A percentile compares a stretch with the other conserved stretches of the same genome.
Evolutionary conservation across 2,329 filamentous ascomycete species (phyloP).

Genomic region (Lanzia echinophila): DNA sequence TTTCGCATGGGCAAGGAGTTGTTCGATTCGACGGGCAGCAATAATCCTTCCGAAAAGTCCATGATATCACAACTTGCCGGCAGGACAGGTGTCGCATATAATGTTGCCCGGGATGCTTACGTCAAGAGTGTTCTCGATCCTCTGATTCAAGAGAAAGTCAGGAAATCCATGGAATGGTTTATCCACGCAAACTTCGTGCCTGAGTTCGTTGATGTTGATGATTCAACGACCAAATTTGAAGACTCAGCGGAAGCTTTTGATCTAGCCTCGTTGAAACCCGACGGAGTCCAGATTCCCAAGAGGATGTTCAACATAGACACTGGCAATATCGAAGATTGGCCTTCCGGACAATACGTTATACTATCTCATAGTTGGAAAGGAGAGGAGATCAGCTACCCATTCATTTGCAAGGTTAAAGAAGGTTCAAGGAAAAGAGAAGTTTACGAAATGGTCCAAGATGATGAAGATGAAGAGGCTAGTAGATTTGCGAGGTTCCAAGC

Average conservation of each 20-base stretch:
- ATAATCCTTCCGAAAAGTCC: constrained; percentile 11
- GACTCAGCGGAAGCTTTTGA: constrained; percentile 1
- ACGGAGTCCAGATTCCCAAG: constrained; percentile 19
- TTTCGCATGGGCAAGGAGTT: constrained; percentile 10
- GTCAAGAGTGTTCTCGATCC: constrained; percentile 13
- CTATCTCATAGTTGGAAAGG: constrained; percentile 34
- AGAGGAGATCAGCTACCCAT: constrained; percentile 27
- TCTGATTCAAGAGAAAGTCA: constrained; percentile 11
- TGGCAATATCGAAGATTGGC: constrained; percentile 26
- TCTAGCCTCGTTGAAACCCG: constrained; percentile 1
- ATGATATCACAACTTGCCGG: constrained; percentile 11
- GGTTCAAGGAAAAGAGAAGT: constrained; percentile 8
- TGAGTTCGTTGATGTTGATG: constrained; percentile 8
- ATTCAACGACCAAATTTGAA: constrained; percentile 5
- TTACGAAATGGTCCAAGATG: constrained; percentile 11
- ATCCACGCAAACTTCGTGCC: constrained; percentile 10
- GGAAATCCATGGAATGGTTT: constrained; percentile 13
- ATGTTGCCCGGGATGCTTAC: constrained; percentile 12
- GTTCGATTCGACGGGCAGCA: constrained; percentile 8
- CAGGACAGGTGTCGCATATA: constrained; percentile 11
- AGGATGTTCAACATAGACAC: constrained; percentile 33
- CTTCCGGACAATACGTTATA: constrained; percentile 31
- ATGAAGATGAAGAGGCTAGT: constrained; percentile 10
- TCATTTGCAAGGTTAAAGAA: constrained; percentile 20
- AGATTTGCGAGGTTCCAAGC: constrained; percentile 10